Evolutionary conservation across 208 protist genomes (phyloP).

Genomic region (Trypanosoma rangeli): DNA sequence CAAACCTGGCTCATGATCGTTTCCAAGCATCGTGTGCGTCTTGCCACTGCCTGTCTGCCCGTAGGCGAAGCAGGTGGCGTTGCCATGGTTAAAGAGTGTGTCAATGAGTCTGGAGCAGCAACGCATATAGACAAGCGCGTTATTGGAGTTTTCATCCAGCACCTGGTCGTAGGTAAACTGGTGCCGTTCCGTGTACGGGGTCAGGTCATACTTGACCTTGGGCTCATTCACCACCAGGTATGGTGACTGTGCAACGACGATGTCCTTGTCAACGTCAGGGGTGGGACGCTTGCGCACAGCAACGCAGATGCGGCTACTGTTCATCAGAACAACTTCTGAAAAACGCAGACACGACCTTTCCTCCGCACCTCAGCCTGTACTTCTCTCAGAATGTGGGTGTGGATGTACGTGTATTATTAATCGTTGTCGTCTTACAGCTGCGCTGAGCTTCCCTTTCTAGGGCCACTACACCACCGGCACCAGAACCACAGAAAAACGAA

Average conservation of each 20-base stretch:
- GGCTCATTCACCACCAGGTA: conserved; percentile 88
- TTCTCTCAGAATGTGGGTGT: too few species aligned
- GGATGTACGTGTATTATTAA: too few species aligned
- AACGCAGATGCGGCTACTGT: conserved; percentile 85
- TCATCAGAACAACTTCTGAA: conserved; percentile 24
- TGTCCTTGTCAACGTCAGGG: conserved; percentile 67
- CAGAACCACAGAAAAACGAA: not conserved
- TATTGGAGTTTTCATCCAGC: conserved; percentile 89
- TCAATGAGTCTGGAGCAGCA: conserved; percentile 94
- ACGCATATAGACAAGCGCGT: conserved; percentile 91
- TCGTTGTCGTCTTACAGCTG: too few species aligned
- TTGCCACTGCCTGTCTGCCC: conserved; percentile 97
- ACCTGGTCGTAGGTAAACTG: conserved; percentile 97
- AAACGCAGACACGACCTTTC: not conserved
- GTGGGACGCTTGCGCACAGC: conserved; percentile 91
- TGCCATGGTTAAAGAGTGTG: conserved; percentile 94
- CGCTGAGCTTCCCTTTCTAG: too few species aligned
- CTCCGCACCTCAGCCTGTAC: not conserved
- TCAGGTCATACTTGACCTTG: conserved; percentile 95
- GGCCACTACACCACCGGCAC: too few species aligned
- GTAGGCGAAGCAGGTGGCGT: conserved; percentile 97
- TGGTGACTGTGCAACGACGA: conserved; percentile 79
- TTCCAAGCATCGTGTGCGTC: conserved; percentile 93
- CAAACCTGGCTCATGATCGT: conserved; percentile 80
- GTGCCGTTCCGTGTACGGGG: conserved; percentile 96